These are phyloP conservation scores for Endotrypanum monterogeii DNA, from an alignment of 208 protist genomes.

Conservation along the genomic window DNA sequence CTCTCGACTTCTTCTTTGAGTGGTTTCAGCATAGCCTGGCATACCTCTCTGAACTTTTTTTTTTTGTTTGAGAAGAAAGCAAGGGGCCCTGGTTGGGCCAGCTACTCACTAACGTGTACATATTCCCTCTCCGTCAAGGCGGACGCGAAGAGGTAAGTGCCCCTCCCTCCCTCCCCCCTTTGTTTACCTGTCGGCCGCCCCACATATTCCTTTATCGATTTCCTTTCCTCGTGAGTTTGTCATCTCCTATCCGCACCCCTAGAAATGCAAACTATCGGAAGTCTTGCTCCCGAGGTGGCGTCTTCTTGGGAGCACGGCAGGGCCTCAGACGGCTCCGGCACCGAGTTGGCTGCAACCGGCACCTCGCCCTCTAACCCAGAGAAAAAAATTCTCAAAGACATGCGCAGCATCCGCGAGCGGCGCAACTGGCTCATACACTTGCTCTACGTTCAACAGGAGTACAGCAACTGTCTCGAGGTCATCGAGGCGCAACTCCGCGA, in stretches of 20 bases:
- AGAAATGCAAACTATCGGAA: not conserved
- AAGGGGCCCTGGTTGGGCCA: not conserved
- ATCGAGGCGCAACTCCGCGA: conserved; percentile 91
- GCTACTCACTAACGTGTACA: not conserved
- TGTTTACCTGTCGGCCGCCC: too few relatives aligned
- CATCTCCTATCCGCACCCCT: not conserved
- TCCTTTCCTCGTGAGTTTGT: too few relatives aligned
- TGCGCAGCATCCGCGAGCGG: conserved; percentile 68
- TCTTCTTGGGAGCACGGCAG: not conserved
- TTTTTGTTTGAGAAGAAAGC: not conserved
- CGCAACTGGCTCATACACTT: conserved; percentile 95
- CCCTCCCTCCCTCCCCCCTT: not conserved
- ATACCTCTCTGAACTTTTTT: not conserved
- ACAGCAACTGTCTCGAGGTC: conserved; percentile 77
- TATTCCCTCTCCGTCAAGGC: not conserved
- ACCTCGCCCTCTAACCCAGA: conserved; percentile 2
- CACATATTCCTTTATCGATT: too few relatives aligned
- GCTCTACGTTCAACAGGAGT: conserved; percentile 92
- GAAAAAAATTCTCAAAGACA: conserved; percentile 23
- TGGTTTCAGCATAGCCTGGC: not conserved
- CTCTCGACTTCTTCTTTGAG: not conserved
- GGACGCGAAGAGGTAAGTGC: not conserved
- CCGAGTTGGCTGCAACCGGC: not conserved
- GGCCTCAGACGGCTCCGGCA: not conserved
- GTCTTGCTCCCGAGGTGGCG: not conserved